Base-by-base conservation (phyloP, 176 grass and related monocot species). In the Elaeis guineensis region DNA sequence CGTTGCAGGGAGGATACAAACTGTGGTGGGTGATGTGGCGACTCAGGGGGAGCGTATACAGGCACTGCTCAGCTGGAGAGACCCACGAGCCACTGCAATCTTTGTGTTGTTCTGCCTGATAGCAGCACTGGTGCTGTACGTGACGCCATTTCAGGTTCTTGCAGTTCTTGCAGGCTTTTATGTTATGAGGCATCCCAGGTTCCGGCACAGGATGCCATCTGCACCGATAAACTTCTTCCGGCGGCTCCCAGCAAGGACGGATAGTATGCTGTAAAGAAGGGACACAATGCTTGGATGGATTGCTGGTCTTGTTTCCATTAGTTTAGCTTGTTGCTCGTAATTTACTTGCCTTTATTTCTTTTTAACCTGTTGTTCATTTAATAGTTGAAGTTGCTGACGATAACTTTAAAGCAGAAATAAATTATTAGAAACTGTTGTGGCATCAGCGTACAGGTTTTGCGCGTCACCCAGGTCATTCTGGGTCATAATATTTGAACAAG, bases 1-100 rank as follows among this genome's bases (percentile, higher is more conserved):
- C 60, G 79, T 98, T 57, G 88, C 88, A 17, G 94, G 88, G 59
- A 93, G 79, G 53, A 89, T 98, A 74, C 94, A 98, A 55, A 98
- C 81, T 44, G 84, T 98, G 61, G 77, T 98, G 2, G 94, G 94
- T 19, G 94, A 98, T 63, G 65, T 98, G 54, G 94, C 94, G 49
- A 89, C 85, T 50, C 94, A 98, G 66, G 94, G 94, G 57, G 94
- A 98, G 79, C 92, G 85, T 58, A 48, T 98, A 54, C 88, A 98
- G 29, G 76, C 94, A 52, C 58, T 98, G 68, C 88, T 98, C 61
- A 93, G 94, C 82, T 98, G 94, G 94, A 79, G 94, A 59, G 94
- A 98, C 23, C 88, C 94, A 32, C 75, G 94, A 64, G 94, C 94
- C 32, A 98, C 82, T 12, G 28, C 79, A 39, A 76, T 93, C 32